A percentile compares a stretch with the other conserved stretches of the same genome.
Evolutionary conservation across 2,329 filamentous ascomycete genomes (phyloP).

Genomic region (Alternaria alternata): DNA sequence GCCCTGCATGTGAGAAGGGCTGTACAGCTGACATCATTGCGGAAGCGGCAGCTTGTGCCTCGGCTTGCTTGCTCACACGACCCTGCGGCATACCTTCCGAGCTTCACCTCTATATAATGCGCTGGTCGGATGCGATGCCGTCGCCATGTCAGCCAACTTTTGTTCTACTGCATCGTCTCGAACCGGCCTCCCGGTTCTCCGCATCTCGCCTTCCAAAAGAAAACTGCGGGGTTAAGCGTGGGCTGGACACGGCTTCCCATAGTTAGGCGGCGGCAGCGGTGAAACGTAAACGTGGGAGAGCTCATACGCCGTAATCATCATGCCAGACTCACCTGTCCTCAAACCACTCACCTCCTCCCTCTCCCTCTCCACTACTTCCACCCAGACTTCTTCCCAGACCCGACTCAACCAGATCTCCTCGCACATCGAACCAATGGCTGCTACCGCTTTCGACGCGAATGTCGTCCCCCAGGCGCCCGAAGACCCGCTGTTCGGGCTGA

Average conservation of each 20-base stretch:
- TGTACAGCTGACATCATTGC: conserved; percentile 28
- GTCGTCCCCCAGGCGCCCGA: conserved; percentile 89
- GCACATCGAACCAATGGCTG: conserved; percentile 72
- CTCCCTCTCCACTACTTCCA: conserved; percentile 21
- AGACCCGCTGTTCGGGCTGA: conserved; percentile 92
- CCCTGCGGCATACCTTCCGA: conserved; percentile 12
- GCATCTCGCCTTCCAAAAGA: conserved; percentile 22
- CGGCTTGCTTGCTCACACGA: conserved; percentile 35
- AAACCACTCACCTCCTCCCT: conserved; percentile 12
- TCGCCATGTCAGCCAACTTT: conserved; percentile 13
- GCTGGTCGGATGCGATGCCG: conserved; percentile 20
- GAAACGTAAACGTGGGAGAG: conserved; percentile 37
- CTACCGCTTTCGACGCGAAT: conserved; percentile 77
- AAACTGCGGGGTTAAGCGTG: conserved; percentile 40
- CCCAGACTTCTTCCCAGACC: conserved; percentile 38
- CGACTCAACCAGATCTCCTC: conserved; percentile 66
- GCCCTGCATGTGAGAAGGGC: conserved; percentile 35
- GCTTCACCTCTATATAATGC: conserved; percentile 22
- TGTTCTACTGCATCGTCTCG: conserved; percentile 14
- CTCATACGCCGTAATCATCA: conserved; percentile 32
- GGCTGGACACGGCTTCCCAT: conserved; percentile 22
- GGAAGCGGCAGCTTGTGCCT: conserved; percentile 28
- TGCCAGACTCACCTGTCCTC: conserved; percentile 34
- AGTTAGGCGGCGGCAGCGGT: conserved; percentile 24
- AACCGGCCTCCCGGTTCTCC: conserved; percentile 24